A percentile compares a stretch with the other conserved stretches of the same genome.
phyloP scores from a whole-genome alignment of 1,284 basidiomycete genomes.

The Ganoderma meredithae region DNA sequence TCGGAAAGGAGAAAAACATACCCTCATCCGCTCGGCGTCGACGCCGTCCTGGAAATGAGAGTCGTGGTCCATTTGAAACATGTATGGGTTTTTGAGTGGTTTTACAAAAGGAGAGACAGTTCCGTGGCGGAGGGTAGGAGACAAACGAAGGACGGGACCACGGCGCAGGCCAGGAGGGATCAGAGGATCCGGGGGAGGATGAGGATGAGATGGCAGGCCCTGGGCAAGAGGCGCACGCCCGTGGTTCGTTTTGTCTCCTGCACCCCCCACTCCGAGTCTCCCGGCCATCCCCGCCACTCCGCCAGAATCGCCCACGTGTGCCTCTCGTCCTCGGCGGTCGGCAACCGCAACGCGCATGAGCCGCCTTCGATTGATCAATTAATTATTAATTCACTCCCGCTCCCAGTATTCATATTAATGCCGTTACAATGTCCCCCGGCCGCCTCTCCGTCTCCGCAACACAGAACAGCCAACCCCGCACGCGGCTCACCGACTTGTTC shows the following conservation, averaged over 20 bases:
- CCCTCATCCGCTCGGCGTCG: constrained; percentile 47
- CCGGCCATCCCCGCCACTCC: constrained; percentile 6
- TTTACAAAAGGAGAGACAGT: constrained; percentile 48
- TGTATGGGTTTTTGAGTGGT: constrained; percentile 31
- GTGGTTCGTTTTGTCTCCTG: constrained; percentile 8
- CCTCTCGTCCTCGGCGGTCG: constrained; percentile 6
- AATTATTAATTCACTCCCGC: not conserved
- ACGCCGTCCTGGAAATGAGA: constrained; percentile 41
- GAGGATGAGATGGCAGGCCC: constrained; percentile 42
- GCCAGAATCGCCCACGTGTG: constrained; percentile 13
- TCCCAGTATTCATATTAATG: constrained; percentile 1
- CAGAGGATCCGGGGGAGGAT: constrained; percentile 32
- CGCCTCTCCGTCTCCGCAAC: constrained; percentile 2
- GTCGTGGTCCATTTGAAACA: constrained; percentile 43
- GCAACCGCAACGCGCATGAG: not conserved
- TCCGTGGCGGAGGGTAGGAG: constrained; percentile 43
- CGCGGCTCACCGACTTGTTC: not conserved
- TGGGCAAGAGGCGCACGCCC: constrained; percentile 15
- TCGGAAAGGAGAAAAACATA: constrained; percentile 25
- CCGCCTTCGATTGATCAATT: not conserved
- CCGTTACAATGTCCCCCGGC: not conserved
- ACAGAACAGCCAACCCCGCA: not conserved
- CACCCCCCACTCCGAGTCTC: not conserved
- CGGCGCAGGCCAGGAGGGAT: constrained; percentile 31
- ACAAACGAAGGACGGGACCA: constrained; percentile 47